Evolutionary conservation across 2,329 filamentous ascomycete genomes (phyloP).

Genomic region (Paracorniculantispora psalliotae): DNA sequence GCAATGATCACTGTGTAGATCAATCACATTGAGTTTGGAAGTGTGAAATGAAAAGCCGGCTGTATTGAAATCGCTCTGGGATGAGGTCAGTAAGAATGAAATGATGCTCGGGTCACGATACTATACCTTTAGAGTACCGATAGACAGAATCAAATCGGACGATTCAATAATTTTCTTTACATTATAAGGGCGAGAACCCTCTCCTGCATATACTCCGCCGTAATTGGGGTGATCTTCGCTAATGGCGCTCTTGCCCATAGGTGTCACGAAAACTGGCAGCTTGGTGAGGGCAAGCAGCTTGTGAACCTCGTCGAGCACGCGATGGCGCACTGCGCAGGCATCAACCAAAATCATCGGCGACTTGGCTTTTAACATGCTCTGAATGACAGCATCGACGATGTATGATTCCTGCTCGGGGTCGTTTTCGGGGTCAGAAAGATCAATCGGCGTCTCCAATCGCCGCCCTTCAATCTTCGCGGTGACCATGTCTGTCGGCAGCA

Average conservation of each 20-base stretch:
- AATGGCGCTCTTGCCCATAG: slow-evolving; percentile 83
- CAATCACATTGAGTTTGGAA: slow-evolving; percentile 71
- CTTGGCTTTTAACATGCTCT: slow-evolving; percentile 66
- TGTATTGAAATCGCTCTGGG: slow-evolving; percentile 72
- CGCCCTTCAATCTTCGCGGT: slow-evolving; percentile 70
- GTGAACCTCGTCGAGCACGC: slow-evolving; percentile 67
- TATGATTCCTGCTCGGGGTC: slow-evolving; percentile 70
- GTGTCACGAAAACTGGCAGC: slow-evolving; percentile 79
- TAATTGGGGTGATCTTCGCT: slow-evolving; percentile 72
- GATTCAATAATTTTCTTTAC: slow-evolving; percentile 61
- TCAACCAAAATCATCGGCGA: slow-evolving; percentile 77
- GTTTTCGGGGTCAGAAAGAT: slow-evolving; percentile 60
- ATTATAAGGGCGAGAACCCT: slow-evolving; percentile 59
- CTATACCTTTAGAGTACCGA: slow-evolving; percentile 56
- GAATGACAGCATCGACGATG: slow-evolving; percentile 73
- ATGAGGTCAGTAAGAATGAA: neutral
- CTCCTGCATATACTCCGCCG: slow-evolving; percentile 81
- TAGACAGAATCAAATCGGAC: slow-evolving; percentile 64
- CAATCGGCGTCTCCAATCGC: slow-evolving; percentile 64
- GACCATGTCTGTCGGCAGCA: slow-evolving; percentile 76
- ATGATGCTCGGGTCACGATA: neutral
- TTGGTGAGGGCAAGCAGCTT: slow-evolving; percentile 67
- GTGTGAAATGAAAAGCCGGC: slow-evolving; percentile 77
- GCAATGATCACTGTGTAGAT: slow-evolving; percentile 71
- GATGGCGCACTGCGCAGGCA: slow-evolving; percentile 74